Conservation (phyloP, 2,329 filamentous ascomycete species). For the Lecanicillium sp. region DNA sequence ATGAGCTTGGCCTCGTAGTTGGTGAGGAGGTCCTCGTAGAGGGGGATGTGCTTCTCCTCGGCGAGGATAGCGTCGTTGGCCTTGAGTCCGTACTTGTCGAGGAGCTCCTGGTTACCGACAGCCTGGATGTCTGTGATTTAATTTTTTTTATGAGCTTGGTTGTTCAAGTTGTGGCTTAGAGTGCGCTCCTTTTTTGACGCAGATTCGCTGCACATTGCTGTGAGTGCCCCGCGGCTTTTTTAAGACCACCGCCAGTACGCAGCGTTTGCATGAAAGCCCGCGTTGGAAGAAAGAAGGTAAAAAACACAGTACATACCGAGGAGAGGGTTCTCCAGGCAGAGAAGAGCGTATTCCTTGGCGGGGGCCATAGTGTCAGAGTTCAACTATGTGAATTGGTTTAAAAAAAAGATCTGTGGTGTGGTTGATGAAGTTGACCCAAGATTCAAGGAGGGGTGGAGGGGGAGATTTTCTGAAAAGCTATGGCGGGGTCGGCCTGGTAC, state of each 20-base stretch:
- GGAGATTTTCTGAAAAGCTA: conserved; percentile 11
- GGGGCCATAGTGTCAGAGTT: conserved; percentile 58
- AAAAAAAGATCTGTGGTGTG: conserved; percentile 14
- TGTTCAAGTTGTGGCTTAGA: too few species aligned
- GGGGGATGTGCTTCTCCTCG: conserved; percentile 78
- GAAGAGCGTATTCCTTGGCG: conserved; percentile 74
- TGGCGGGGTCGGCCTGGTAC: conserved; percentile 12
- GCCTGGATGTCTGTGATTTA: conserved; percentile 87
- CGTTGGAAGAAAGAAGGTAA: conserved; percentile 7
- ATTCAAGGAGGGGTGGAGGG: conserved; percentile 17
- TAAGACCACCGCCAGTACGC: too few species aligned
- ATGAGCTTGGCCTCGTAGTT: conserved; percentile 92
- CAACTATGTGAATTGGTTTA: conserved; percentile 15
- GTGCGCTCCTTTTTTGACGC: too few species aligned
- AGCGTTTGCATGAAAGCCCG: not conserved
- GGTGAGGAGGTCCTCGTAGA: conserved; percentile 91
- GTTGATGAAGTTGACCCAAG: conserved; percentile 10
- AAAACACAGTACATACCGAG: conserved; percentile 56
- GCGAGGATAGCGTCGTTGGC: conserved; percentile 96
- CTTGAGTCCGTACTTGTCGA: conserved; percentile 91
- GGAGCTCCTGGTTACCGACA: conserved; percentile 70
- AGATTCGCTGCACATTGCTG: too few species aligned
- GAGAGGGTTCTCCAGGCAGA: conserved; percentile 95
- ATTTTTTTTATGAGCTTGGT: too few species aligned
- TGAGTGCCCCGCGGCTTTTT: conserved; percentile 2